Evolutionary conservation across 1,284 basidiomycete genomes (phyloP).

Genomic region (Cryptococcus sp.): DNA sequence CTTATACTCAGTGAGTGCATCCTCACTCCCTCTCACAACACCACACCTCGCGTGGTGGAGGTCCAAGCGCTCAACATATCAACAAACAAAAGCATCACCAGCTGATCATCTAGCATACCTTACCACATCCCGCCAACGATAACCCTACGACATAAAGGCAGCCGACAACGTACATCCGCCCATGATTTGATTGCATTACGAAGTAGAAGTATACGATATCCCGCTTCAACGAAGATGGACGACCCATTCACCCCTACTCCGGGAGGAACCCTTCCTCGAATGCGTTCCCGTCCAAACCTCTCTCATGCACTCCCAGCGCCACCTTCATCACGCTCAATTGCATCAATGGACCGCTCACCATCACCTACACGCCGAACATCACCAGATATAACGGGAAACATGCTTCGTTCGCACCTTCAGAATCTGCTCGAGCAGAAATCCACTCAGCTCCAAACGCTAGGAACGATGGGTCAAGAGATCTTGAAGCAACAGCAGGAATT

Average conservation of each 20-base stretch:
- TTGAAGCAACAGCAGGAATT: slow-evolving; percentile 86
- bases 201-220: too few species aligned
- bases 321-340: slow-evolving; percentile 23
- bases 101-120: too few species aligned
- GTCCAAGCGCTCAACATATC: too few species aligned
- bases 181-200: too few species aligned
- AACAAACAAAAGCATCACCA: too few species aligned
- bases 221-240: slow-evolving; percentile 16
- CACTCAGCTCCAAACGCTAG: slow-evolving; percentile 81
- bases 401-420: slow-evolving; percentile 57
- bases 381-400: slow-evolving; percentile 23
- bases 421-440: slow-evolving; percentile 79
- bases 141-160: too few species aligned
- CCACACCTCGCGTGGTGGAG: too few species aligned
- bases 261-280: slow-evolving; percentile 23
- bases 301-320: slow-evolving; percentile 28
- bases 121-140: too few species aligned
- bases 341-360: slow-evolving; percentile 18
- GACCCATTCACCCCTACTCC: slow-evolving; percentile 30
- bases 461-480: slow-evolving; percentile 82
- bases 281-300: slow-evolving; percentile 40
- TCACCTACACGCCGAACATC: slow-evolving; percentile 7
- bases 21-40: too few species aligned
- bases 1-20: too few species aligned
- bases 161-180: too few species aligned